Evolutionary conservation across 2,329 filamentous ascomycete species (phyloP).

Genomic region (Verticillium dahliae): DNA sequence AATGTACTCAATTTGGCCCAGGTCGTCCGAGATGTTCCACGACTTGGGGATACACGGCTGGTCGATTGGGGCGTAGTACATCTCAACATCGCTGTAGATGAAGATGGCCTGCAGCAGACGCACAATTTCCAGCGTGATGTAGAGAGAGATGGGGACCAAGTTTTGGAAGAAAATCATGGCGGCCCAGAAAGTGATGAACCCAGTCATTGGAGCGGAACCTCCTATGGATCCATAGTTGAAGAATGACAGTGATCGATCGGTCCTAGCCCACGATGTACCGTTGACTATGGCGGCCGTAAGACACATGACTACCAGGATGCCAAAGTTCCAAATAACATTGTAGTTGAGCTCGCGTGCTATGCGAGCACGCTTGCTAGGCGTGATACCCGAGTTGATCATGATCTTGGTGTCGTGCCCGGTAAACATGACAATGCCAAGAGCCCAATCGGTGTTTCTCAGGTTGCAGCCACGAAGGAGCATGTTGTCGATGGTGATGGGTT

Average conservation of each 20-base stretch:
- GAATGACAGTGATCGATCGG: constrained; percentile 65
- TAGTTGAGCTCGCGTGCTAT: constrained; percentile 93
- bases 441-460: constrained; percentile 92
- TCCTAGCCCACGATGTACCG: constrained; percentile 72
- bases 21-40: constrained; percentile 98
- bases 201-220: constrained; percentile 66
- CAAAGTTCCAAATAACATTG: constrained; percentile 96
- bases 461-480: constrained; percentile 88
- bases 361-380: constrained; percentile 85
- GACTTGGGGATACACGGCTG: constrained; percentile 95
- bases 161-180: constrained; percentile 95
- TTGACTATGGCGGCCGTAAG: constrained; percentile 78
- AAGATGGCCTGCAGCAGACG: constrained; percentile 90
- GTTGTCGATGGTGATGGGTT: constrained; percentile 93
- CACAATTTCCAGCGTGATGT: constrained; percentile 95
- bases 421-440: constrained; percentile 85
- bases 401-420: constrained; percentile 97
- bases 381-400: constrained; percentile 97
- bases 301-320: constrained; percentile 85
- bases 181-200: constrained; percentile 96
- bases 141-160: constrained; percentile 95
- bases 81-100: constrained; percentile 91
- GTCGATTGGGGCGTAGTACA: constrained; percentile 95
- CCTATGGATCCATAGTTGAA: constrained; percentile 87
- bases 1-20: constrained; percentile 98